Conservation (phyloP, 345 rosid genomes). For the Boechera retrofracta region DNA sequence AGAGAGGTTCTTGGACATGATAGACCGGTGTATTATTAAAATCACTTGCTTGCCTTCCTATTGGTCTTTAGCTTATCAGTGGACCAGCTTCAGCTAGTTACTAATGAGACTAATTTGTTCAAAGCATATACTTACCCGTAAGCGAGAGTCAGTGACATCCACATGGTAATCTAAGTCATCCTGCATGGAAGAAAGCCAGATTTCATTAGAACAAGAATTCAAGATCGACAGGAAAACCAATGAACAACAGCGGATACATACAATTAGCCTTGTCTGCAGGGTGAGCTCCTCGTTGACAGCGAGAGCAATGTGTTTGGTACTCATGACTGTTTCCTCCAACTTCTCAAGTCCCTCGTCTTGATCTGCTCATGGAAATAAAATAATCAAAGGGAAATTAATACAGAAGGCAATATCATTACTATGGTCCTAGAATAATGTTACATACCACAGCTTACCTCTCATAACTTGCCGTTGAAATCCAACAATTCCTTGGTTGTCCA, state of each 20-base stretch:
- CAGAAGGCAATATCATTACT: background rate
- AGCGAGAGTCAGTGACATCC: constrained; percentile 86
- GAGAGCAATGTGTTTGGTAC: constrained; percentile 89
- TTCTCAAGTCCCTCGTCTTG: constrained; percentile 99
- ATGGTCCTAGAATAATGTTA: constrained; percentile 17
- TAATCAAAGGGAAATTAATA: background rate
- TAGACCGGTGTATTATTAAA: background rate
- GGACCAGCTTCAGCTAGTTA: background rate
- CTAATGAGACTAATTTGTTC: background rate
- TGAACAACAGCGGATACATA: constrained; percentile 45
- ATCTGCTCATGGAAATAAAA: constrained; percentile 53
- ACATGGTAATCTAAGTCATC: constrained; percentile 92
- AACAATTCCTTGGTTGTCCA: constrained; percentile 91
- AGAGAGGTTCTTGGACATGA: background rate
- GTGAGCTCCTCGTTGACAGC: constrained; percentile 95
- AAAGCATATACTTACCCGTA: constrained; percentile 60
- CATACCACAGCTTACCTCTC: constrained; percentile 67
- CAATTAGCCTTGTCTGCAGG: constrained; percentile 89
- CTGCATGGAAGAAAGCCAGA: constrained; percentile 49
- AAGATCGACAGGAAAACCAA: background rate
- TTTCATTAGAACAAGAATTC: background rate
- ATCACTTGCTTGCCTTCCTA: constrained; percentile 20
- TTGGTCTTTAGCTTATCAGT: background rate
- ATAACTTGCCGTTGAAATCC: constrained; percentile 85
- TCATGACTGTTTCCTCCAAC: constrained; percentile 85